A percentile compares a stretch with the other conserved stretches of the same genome.
phyloP scores from a whole-genome alignment of 225 moss, liverwort and hornwort species.

The Pseudisothecium myosuroides region DNA sequence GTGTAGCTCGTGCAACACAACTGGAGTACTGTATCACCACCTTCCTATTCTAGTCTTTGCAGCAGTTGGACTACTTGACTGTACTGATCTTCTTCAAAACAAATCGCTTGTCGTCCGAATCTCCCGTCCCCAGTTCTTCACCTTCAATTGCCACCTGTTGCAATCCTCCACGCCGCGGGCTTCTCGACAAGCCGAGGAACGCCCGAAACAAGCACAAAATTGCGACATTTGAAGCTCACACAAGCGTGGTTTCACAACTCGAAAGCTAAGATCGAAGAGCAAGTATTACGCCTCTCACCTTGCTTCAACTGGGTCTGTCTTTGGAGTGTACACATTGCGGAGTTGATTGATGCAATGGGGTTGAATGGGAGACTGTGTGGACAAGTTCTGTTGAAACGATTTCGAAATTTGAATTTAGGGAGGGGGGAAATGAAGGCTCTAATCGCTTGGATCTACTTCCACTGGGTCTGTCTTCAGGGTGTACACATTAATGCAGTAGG shows the following conservation, averaged over 20 bases:
- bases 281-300: not conserved
- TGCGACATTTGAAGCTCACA: not conserved
- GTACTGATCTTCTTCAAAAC: not conserved
- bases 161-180: not conserved
- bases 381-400: not conserved
- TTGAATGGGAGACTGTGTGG: not conserved
- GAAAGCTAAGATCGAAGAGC: not conserved
- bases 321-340: not conserved
- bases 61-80: not conserved
- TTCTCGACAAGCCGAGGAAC: not conserved
- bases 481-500: not conserved
- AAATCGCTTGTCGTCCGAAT: not conserved
- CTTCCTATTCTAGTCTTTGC: not conserved
- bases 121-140: not conserved
- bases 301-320: not conserved
- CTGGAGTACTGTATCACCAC: not conserved
- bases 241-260: not conserved
- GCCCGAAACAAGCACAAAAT: not conserved
- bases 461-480: not conserved
- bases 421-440: not conserved
- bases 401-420: not conserved
- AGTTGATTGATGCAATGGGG: not conserved
- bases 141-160: not conserved
- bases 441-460: not conserved
- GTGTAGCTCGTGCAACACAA: not conserved